Evolutionary conservation across 306 rosid genomes (phyloP).

Genomic region (Vigna unguiculata): DNA sequence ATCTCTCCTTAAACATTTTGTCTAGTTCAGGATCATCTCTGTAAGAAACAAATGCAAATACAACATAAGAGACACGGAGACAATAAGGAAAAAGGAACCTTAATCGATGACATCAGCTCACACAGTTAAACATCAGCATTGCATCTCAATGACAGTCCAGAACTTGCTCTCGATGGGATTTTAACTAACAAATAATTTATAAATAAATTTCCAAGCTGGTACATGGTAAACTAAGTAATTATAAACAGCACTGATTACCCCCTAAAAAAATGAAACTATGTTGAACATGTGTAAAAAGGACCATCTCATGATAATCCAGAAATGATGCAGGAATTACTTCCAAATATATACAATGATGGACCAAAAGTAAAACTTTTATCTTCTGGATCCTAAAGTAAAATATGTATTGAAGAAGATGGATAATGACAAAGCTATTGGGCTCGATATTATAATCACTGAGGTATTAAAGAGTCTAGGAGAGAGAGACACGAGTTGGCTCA

Average conservation of each 20-base stretch:
- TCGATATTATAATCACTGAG: background rate
- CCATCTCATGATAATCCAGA: constrained; percentile 11
- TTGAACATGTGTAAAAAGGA: background rate
- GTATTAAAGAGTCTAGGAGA: background rate
- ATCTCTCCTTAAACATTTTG: constrained; percentile 66
- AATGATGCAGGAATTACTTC: too few species aligned
- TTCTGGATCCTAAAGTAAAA: background rate
- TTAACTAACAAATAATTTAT: constrained; percentile 21
- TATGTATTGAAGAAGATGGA: background rate
- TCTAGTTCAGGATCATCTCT: constrained; percentile 96
- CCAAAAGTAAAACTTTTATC: background rate
- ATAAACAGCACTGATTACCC: background rate
- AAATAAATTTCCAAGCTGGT: background rate
- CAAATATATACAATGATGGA: background rate
- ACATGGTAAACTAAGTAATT: background rate
- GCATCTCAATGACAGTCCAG: background rate
- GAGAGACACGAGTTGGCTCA: background rate
- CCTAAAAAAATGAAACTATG: background rate
- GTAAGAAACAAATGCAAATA: constrained; percentile 41
- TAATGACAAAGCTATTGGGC: background rate
- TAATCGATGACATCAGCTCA: constrained; percentile 30
- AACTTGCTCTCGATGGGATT: background rate
- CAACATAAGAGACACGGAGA: background rate
- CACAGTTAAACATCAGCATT: constrained; percentile 19
- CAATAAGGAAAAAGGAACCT: constrained; percentile 8